These are phyloP conservation scores for Hippophae rhamnoides DNA, from an alignment of 306 rosid species.

Conservation along the genomic window DNA sequence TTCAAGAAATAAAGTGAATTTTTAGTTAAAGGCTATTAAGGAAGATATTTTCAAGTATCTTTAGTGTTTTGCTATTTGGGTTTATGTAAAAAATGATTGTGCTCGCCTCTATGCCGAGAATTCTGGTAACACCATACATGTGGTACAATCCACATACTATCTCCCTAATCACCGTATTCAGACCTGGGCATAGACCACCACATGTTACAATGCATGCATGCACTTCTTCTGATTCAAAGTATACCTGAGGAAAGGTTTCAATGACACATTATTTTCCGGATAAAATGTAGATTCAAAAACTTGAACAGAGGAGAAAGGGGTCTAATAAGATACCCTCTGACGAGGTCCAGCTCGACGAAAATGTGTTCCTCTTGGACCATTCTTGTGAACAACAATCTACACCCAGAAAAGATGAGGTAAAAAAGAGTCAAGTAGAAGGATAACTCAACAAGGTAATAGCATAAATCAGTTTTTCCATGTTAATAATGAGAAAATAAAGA, in stretches of 20 bases:
- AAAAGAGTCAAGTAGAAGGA: background rate
- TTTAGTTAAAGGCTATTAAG: background rate
- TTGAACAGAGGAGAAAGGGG: background rate
- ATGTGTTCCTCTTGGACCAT: slow-evolving; percentile 34
- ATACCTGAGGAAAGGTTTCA: slow-evolving; percentile 29
- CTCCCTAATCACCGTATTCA: slow-evolving; percentile 50
- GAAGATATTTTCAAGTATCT: background rate
- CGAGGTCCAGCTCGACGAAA: slow-evolving; percentile 41
- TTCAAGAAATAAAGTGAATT: no score
- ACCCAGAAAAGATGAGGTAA: slow-evolving; percentile 2
- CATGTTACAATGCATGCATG: slow-evolving; percentile 51
- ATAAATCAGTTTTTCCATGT: background rate
- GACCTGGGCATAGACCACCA: slow-evolving; percentile 53
- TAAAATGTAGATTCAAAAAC: background rate
- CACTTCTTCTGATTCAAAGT: slow-evolving; percentile 41
- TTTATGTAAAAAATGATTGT: background rate
- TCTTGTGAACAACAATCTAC: slow-evolving; percentile 28
- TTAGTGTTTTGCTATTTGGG: background rate
- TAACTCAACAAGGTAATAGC: background rate
- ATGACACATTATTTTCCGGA: background rate
- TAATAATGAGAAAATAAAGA: slow-evolving; percentile 1
- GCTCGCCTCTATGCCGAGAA: slow-evolving; percentile 43
- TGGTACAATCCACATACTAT: slow-evolving; percentile 45
- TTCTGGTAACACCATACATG: slow-evolving; percentile 43
- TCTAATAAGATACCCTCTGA: slow-evolving; percentile 26